Percentiles rank a stretch among this genome's conserved stretches.
Evolutionary conservation across 2,329 filamentous ascomycete species (phyloP).

Genomic region (Talaromyces sp.): DNA sequence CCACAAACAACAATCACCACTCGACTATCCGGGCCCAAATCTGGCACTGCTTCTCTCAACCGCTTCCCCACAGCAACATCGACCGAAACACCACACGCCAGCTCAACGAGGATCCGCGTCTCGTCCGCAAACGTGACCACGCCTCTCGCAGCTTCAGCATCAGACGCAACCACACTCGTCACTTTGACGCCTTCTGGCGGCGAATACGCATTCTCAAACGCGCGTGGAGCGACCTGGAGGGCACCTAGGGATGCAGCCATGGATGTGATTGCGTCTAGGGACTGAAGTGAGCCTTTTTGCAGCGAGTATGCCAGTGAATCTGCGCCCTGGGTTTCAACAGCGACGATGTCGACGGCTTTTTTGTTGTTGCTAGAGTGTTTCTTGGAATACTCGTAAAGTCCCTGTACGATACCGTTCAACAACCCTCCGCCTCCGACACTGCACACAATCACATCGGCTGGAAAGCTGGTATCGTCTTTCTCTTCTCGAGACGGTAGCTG

Average conservation of each 20-base stretch:
- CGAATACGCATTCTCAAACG: slow-evolving; percentile 55
- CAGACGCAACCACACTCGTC: slow-evolving; percentile 56
- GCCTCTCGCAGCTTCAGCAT: slow-evolving; percentile 71
- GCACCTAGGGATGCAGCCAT: slow-evolving; percentile 68
- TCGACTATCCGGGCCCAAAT: slow-evolving; percentile 23
- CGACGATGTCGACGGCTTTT: slow-evolving; percentile 46
- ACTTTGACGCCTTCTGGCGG: slow-evolving; percentile 39
- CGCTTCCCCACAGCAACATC: slow-evolving; percentile 30
- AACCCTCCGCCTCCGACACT: slow-evolving; percentile 73
- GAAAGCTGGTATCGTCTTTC: slow-evolving; percentile 16
- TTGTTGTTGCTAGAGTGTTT: slow-evolving; percentile 13
- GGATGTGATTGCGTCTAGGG: slow-evolving; percentile 63
- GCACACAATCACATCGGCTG: slow-evolving; percentile 66
- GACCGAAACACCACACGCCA: slow-evolving; percentile 73
- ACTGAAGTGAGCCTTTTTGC: slow-evolving; percentile 47
- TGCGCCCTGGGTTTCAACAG: slow-evolving; percentile 67
- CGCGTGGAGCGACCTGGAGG: slow-evolving; percentile 55
- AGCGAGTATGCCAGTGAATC: slow-evolving; percentile 60
- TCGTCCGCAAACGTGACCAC: slow-evolving; percentile 72
- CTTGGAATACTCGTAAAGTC: slow-evolving; percentile 37
- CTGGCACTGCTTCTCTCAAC: slow-evolving; percentile 21
- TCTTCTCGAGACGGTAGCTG: slow-evolving; percentile 23
- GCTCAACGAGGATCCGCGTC: slow-evolving; percentile 69
- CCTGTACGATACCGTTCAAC: slow-evolving; percentile 65
- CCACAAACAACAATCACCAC: slow-evolving; percentile 34